phyloP scores from a whole-genome alignment of 495 filamentous ascomycete species.

The Penicillium pulvis region DNA sequence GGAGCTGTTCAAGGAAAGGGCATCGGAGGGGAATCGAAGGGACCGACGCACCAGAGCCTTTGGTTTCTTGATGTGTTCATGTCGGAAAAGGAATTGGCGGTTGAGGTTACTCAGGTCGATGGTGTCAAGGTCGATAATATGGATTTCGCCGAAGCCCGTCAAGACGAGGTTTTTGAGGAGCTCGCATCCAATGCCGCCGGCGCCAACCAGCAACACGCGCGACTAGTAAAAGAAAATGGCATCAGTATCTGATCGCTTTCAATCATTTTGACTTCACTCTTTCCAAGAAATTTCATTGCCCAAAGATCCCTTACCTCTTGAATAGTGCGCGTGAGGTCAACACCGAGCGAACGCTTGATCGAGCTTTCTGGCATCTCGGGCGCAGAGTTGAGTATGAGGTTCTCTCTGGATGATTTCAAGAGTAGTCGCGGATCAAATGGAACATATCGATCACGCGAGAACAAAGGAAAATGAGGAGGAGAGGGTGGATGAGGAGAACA shows the following conservation, averaged over 20 bases:
- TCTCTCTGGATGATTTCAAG: conserved; percentile 10
- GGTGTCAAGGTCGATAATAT: conserved; percentile 96
- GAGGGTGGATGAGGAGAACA: conserved; percentile 10
- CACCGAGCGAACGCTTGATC: conserved; percentile 63
- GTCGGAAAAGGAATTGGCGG: conserved; percentile 94
- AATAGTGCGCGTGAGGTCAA: conserved; percentile 58
- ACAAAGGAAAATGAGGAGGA: not conserved
- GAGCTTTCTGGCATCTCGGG: conserved; percentile 56
- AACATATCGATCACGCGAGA: not conserved
- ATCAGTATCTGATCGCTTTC: conserved; percentile 20
- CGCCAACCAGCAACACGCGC: conserved; percentile 90
- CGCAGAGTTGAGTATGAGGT: conserved; percentile 22
- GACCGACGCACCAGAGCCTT: conserved; percentile 83
- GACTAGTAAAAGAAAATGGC: conserved; percentile 53
- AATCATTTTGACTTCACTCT: not conserved
- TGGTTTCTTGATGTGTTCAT: conserved; percentile 96
- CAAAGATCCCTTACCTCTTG: conserved; percentile 56
- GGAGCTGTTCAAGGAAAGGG: conserved; percentile 14
- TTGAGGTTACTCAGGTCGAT: conserved; percentile 98
- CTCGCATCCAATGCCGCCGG: conserved; percentile 97
- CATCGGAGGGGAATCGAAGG: conserved; percentile 7
- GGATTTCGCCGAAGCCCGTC: conserved; percentile 90
- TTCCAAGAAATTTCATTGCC: no score
- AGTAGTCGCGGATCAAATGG: not conserved
- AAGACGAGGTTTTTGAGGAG: conserved; percentile 95